Evolutionary conservation across 305 asterid genomes (phyloP).

Genomic region (Stenogyne calaminthoides): DNA sequence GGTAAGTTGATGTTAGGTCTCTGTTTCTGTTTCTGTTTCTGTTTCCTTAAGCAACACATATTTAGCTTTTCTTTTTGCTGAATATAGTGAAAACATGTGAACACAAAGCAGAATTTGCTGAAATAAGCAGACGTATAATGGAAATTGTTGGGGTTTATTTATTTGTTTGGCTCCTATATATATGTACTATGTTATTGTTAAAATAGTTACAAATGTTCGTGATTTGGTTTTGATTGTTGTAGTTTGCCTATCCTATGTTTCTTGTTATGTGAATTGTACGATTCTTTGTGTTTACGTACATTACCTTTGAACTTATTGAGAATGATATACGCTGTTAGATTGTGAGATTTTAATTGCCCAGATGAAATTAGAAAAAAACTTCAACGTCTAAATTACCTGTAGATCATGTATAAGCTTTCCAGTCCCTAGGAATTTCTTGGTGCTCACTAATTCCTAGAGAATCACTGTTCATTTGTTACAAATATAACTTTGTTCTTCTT

Average conservation of each 20-base stretch:
- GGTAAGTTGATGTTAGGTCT: slow-evolving; percentile 44
- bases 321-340: background rate
- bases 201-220: slow-evolving; percentile 3
- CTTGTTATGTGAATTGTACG: background rate
- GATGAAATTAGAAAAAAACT: background rate
- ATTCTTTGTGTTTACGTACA: background rate
- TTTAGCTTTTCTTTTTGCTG: slow-evolving; percentile 8
- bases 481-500: background rate
- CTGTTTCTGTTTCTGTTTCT: slow-evolving; percentile 1
- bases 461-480: background rate
- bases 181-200: slow-evolving; percentile 6
- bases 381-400: background rate
- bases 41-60: background rate
- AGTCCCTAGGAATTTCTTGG: background rate
- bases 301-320: slow-evolving; percentile 4
- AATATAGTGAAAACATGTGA: background rate
- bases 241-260: background rate
- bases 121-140: background rate
- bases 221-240: slow-evolving; percentile 8
- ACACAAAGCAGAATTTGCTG: slow-evolving; percentile 3
- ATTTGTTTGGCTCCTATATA: background rate
- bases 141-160: background rate
- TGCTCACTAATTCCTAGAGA: background rate
- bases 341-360: background rate
- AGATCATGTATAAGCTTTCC: background rate